phyloP scores from a whole-genome alignment of 371 early-diverging fungal genomes.

The Mucor plumbeus region DNA sequence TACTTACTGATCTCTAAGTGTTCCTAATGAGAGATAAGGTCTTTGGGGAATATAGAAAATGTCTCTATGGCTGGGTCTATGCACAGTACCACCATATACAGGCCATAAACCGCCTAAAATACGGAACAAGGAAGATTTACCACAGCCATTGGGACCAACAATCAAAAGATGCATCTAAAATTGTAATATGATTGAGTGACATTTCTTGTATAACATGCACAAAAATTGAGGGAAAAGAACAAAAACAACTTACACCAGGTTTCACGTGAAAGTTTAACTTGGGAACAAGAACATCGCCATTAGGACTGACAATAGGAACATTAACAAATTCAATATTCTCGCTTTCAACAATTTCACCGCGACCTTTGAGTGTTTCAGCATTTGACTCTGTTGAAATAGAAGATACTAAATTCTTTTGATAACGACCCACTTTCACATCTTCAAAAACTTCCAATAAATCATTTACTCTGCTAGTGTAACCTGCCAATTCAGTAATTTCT shows the following conservation, averaged over 20 bases:
- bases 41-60: conserved; percentile 98
- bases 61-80: conserved; percentile 79
- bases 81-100: conserved; percentile 85
- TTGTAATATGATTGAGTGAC: not conserved
- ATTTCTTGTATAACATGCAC: not conserved
- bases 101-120: conserved; percentile 97
- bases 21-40: conserved; percentile 94
- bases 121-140: conserved; percentile 93
- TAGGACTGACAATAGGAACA: conserved; percentile 95
- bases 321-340: conserved; percentile 86
- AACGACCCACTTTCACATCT: conserved; percentile 78
- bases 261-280: conserved; percentile 86
- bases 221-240: not conserved
- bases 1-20: conserved; percentile 88
- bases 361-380: conserved; percentile 64
- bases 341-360: conserved; percentile 72
- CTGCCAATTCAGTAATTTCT: conserved; percentile 88
- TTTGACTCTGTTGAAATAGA: conserved; percentile 63
- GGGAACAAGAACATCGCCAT: conserved; percentile 94
- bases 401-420: conserved; percentile 68
- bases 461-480: conserved; percentile 87
- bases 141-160: conserved; percentile 97
- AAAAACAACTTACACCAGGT: conserved; percentile 64
- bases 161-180: conserved; percentile 85
- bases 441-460: conserved; percentile 82